Base-by-base conservation (phyloP, 2,329 filamentous ascomycete species). In the Calycina herbarum region DNA sequence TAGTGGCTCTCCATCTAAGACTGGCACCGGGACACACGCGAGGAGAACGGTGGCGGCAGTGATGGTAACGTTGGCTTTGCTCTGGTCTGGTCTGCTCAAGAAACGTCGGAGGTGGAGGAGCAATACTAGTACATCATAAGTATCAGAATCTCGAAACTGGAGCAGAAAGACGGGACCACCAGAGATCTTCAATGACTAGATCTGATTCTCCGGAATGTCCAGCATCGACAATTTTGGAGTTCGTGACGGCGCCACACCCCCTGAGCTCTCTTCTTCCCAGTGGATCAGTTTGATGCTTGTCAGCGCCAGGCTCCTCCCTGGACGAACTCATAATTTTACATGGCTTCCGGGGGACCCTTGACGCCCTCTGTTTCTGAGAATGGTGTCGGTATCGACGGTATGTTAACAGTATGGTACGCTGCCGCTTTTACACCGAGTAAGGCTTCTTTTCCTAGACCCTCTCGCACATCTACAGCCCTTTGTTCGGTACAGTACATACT, bases 261-360 rank as follows among this genome's bases (percentile, higher is more conserved):
- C 45, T 51, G 66, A 73, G 69, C 71, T 71, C 72, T 67, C 68
- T 61, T 48, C 42, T 63, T 48, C 67, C 69, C 68, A 66, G 67
- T 67, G 71, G 67, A 67, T 68, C 69, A 71, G 68, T 69, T 70
- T 66, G 67, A 73, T 72, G 72, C 72, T 69, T 70, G 72, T 73
- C 71, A 73, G 68, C 71, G 69, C 67, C 61, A 62, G 60, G 60
- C 65, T 69, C 70, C 64, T 61, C 65, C 71, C 72, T 74, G 68
- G 69, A 65, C 69, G 64, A 67, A 66, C 66, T 69, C 66, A 66
- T 62, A 57, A 60, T 40, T 68, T 66, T 57, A 63, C 67, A 67
- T 66, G 62, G 67, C 64, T 69, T 66, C 67, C 71, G 68, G 68
- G 70, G 61, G 35, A 56, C 51, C 61, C 64, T 71, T 70, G 70